Conservation (phyloP, 73 alveolate genomes). For the Tetrahymena borealis region DNA sequence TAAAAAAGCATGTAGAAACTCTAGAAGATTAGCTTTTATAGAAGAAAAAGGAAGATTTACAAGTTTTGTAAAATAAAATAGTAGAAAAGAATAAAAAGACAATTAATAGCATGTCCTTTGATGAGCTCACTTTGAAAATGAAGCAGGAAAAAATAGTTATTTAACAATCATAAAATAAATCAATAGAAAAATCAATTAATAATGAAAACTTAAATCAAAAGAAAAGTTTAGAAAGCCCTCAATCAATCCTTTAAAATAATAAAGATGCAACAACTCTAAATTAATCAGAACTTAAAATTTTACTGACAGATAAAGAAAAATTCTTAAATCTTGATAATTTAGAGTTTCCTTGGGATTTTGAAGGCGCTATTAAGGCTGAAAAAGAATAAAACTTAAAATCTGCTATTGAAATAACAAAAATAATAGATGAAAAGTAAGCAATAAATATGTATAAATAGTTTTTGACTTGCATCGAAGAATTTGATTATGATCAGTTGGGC, state of each 20-base stretch:
- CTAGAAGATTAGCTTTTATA: not conserved
- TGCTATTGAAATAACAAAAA: not conserved
- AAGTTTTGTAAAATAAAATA: not conserved
- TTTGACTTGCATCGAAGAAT: not conserved
- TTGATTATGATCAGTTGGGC: not conserved
- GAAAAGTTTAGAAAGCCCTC: not conserved
- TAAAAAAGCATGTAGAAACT: not conserved
- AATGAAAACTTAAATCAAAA: not conserved
- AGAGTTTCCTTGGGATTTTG: not conserved
- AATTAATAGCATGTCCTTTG: not conserved
- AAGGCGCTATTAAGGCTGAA: not conserved
- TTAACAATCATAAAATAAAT: not conserved
- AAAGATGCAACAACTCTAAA: not conserved
- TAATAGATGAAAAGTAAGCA: not conserved
- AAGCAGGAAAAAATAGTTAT: not conserved
- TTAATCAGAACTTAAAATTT: not conserved
- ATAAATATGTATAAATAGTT: not conserved
- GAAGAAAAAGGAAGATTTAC: not conserved
- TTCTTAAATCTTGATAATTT: not conserved
- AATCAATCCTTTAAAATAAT: not conserved
- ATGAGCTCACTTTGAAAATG: not conserved
- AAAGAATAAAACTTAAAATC: not conserved
- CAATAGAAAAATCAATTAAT: not conserved
- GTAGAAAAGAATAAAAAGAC: not conserved
- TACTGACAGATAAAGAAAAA: not conserved